Evolutionary conservation across 805 yeast genomes (phyloP).

Genomic region (Scheffersomyces ergatensis): DNA sequence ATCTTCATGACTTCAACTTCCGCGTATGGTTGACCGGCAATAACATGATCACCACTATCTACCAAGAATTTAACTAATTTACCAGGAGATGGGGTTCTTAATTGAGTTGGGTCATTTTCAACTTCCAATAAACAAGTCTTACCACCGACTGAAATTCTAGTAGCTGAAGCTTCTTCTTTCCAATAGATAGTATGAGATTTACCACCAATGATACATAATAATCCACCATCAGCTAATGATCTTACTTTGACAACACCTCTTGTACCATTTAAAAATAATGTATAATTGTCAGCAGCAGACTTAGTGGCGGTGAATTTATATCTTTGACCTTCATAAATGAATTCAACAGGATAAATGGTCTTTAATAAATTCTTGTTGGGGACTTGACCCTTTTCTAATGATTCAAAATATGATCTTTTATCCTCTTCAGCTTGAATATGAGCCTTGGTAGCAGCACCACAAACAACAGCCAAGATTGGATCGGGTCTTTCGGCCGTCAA

Average conservation of each 20-base stretch:
- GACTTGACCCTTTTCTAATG: slow-evolving; percentile 95
- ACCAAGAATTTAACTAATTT: slow-evolving; percentile 90
- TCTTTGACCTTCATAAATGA: slow-evolving; percentile 90
- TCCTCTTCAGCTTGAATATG: slow-evolving; percentile 73
- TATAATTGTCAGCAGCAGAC: slow-evolving; percentile 80
- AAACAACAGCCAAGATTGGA: slow-evolving; percentile 80
- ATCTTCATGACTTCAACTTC: slow-evolving; percentile 99
- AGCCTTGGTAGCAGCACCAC: slow-evolving; percentile 98
- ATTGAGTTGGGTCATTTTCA: slow-evolving; percentile 97
- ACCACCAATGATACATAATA: slow-evolving; percentile 84
- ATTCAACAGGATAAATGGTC: slow-evolving; percentile 89
- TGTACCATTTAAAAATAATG: slow-evolving; percentile 90
- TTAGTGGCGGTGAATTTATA: slow-evolving; percentile 96
- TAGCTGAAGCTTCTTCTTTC: slow-evolving; percentile 96
- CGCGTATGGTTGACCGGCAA: slow-evolving; percentile 91
- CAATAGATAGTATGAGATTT: slow-evolving; percentile 93
- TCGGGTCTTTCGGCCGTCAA: slow-evolving; percentile 98
- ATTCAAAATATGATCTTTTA: slow-evolving; percentile 62
- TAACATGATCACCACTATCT: slow-evolving; percentile 92
- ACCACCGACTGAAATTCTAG: slow-evolving; percentile 91
- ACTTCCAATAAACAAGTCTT: slow-evolving; percentile 92
- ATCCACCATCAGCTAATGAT: slow-evolving; percentile 91
- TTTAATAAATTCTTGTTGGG: slow-evolving; percentile 78
- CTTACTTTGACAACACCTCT: slow-evolving; percentile 84
- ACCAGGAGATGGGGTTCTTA: slow-evolving; percentile 99